Conservation (phyloP, 495 filamentous ascomycete species). For the Xylaria cubensis region DNA sequence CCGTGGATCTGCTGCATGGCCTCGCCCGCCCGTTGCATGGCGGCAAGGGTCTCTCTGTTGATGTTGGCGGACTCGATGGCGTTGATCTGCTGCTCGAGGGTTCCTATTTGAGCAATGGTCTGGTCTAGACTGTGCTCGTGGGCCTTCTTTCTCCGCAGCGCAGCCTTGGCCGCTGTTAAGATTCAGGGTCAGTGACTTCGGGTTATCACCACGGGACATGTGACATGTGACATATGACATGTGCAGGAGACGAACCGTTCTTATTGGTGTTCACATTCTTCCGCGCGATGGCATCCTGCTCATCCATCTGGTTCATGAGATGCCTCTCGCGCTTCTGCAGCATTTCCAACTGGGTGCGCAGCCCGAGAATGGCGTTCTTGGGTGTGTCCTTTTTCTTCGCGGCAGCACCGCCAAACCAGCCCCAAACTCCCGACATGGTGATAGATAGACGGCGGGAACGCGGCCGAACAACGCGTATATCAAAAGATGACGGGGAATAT, state of each 20-base stretch:
- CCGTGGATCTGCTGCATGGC: slow-evolving; percentile 94
- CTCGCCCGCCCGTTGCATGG: slow-evolving; percentile 86
- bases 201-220: slow-evolving; percentile 5
- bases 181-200: slow-evolving; percentile 8
- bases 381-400: slow-evolving; percentile 89
- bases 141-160: slow-evolving; percentile 93
- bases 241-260: slow-evolving; percentile 66
- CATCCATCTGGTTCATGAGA: slow-evolving; percentile 86
- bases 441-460: slow-evolving; percentile 26
- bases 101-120: slow-evolving; percentile 85
- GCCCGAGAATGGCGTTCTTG: slow-evolving; percentile 92
- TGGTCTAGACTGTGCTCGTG: slow-evolving; percentile 90
- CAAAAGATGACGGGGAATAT: neutral
- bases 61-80: slow-evolving; percentile 98
- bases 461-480: neutral
- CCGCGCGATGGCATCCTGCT: slow-evolving; percentile 90
- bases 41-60: slow-evolving; percentile 92
- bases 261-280: slow-evolving; percentile 92
- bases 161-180: slow-evolving; percentile 78
- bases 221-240: slow-evolving; percentile 27
- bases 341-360: slow-evolving; percentile 93
- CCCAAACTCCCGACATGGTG: slow-evolving; percentile 72
- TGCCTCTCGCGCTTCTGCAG: slow-evolving; percentile 95
- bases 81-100: slow-evolving; percentile 94
- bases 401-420: slow-evolving; percentile 83